Evolutionary conservation across 73 alveolate genomes (phyloP).

Genomic region (Durusdinium trenchii): DNA sequence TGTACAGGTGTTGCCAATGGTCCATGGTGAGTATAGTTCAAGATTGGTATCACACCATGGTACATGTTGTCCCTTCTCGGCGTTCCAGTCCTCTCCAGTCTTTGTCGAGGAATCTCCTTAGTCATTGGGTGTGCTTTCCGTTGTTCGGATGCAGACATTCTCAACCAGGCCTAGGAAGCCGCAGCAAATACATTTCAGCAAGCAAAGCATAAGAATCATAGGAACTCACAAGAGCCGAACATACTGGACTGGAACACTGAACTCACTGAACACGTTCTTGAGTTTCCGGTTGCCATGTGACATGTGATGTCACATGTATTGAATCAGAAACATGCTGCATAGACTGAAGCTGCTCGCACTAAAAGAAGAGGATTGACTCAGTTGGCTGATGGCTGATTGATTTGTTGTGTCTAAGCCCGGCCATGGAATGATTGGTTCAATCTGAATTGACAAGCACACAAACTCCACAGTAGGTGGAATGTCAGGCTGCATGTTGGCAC

Average conservation of each 20-base stretch:
- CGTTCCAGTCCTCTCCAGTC: background rate
- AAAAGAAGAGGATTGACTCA: background rate
- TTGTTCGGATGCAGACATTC: no score
- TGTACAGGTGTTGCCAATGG: background rate
- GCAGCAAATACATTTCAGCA: no score
- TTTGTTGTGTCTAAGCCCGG: background rate
- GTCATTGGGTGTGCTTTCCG: no score
- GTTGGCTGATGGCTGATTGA: background rate
- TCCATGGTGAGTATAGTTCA: background rate
- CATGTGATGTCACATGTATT: no score
- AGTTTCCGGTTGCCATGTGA: no score
- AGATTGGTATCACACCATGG: background rate
- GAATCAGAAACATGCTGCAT: background rate
- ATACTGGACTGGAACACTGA: no score
- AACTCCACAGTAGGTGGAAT: no score
- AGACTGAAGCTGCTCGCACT: background rate
- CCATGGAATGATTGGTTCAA: background rate
- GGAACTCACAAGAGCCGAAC: no score
- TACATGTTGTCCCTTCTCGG: background rate
- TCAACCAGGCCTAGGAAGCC: no score
- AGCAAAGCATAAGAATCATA: no score
- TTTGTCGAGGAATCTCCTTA: no score
- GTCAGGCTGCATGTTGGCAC: background rate
- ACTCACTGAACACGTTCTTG: no score
- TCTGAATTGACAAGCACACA: background rate